Conservation (phyloP, 768 basidiomycete species). For the Naganishia friedmannii region DNA sequence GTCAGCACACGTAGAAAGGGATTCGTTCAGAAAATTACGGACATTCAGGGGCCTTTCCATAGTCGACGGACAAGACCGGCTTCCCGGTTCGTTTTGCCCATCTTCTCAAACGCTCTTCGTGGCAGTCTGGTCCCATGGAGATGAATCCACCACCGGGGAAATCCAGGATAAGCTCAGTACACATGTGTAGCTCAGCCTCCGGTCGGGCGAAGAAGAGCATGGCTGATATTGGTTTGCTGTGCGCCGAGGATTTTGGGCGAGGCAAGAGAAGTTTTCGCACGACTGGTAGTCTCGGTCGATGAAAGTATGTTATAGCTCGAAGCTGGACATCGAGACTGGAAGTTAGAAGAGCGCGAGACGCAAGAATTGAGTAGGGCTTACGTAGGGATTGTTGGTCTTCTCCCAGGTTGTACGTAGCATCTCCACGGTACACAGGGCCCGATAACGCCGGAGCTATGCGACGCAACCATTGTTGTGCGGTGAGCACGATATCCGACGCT, state of each 20-base stretch:
- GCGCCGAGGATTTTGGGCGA: slow-evolving; percentile 70
- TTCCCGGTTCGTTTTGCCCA: slow-evolving; percentile 79
- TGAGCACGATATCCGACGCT: not conserved
- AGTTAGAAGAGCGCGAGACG: slow-evolving; percentile 6
- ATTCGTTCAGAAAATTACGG: slow-evolving; percentile 39
- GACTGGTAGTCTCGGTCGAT: slow-evolving; percentile 63
- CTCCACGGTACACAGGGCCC: slow-evolving; percentile 91
- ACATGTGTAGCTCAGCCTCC: slow-evolving; percentile 62
- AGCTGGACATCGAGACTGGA: slow-evolving; percentile 56
- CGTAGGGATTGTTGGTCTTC: slow-evolving; percentile 90
- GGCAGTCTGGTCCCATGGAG: slow-evolving; percentile 92
- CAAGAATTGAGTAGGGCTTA: slow-evolving; percentile 51
- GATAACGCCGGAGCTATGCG: slow-evolving; percentile 75
- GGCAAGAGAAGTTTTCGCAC: slow-evolving; percentile 76
- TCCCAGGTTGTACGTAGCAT: slow-evolving; percentile 96
- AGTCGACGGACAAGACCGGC: slow-evolving; percentile 81
- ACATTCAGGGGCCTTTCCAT: slow-evolving; percentile 97
- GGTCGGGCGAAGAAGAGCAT: slow-evolving; percentile 77
- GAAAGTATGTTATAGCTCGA: slow-evolving; percentile 60
- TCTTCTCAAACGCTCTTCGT: slow-evolving; percentile 82
- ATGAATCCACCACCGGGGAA: slow-evolving; percentile 96
- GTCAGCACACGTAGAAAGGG: not conserved
- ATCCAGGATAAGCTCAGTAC: slow-evolving; percentile 82
- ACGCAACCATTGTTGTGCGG: not conserved
- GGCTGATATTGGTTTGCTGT: slow-evolving; percentile 75